Evolutionary conservation across 1,284 basidiomycete genomes (phyloP).

Genomic region (Thecaphora frezii): DNA sequence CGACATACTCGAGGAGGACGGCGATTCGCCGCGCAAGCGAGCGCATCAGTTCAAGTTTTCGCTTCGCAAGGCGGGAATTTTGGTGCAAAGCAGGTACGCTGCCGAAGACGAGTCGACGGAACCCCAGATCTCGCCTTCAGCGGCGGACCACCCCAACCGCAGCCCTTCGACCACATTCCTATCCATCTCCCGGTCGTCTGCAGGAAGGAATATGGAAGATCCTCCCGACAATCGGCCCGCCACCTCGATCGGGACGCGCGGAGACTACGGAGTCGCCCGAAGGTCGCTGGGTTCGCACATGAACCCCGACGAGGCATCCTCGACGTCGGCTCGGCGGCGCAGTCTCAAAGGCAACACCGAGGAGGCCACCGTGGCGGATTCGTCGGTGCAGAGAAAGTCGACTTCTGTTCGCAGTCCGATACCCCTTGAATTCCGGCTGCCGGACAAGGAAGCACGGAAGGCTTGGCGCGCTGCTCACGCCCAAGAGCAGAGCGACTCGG

Average conservation of each 20-base stretch:
- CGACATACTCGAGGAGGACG: slow-evolving; percentile 12
- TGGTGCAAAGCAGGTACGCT: slow-evolving; percentile 12
- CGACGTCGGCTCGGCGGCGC: slow-evolving; percentile 3
- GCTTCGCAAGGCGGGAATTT: slow-evolving; percentile 27
- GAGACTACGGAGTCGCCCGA: background rate
- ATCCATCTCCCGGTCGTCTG: slow-evolving; percentile 3
- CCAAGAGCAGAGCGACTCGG: slow-evolving; percentile 9
- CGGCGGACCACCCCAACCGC: background rate
- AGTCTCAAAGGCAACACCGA: slow-evolving; percentile 4
- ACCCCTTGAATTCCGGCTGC: slow-evolving; percentile 35
- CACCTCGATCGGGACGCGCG: background rate
- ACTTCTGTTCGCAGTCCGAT: slow-evolving; percentile 20
- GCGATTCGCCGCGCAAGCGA: background rate
- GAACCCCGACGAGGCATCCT: slow-evolving; percentile 2
- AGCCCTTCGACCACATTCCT: background rate
- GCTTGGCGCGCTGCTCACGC: slow-evolving; percentile 30
- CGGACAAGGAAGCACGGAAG: slow-evolving; percentile 27
- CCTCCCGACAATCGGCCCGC: background rate
- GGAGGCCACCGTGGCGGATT: slow-evolving; percentile 15
- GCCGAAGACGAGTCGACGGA: slow-evolving; percentile 5
- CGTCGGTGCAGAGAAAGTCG: slow-evolving; percentile 7
- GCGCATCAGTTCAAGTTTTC: slow-evolving; percentile 23
- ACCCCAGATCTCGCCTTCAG: background rate
- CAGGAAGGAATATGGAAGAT: background rate
- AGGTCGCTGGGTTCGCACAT: background rate